phyloP scores from a whole-genome alignment of 1,284 basidiomycete genomes.

The Crucibulum parvulum region DNA sequence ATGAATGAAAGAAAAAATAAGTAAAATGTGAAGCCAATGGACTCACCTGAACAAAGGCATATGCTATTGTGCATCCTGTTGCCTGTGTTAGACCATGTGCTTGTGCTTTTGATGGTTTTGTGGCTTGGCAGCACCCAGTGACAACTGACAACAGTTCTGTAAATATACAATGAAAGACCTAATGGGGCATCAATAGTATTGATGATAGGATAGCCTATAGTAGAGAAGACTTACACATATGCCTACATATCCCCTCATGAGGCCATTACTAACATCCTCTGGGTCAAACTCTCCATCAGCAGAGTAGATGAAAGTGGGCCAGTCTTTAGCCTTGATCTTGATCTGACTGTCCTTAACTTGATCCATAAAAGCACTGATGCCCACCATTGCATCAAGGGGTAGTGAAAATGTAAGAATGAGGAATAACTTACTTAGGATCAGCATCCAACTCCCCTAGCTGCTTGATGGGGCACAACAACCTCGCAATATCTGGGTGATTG shows the following conservation, averaged over 20 bases:
- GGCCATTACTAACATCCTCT: neutral
- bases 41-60: slow-evolving; percentile 14
- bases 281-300: too few relatives aligned
- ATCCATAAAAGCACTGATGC: too few relatives aligned
- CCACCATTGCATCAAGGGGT: too few relatives aligned
- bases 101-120: slow-evolving; percentile 14
- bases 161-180: slow-evolving; percentile 17
- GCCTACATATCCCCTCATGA: neutral
- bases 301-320: too few relatives aligned
- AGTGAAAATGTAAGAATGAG: neutral
- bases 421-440: neutral
- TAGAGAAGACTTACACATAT: neutral
- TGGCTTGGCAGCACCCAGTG: neutral
- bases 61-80: slow-evolving; percentile 12
- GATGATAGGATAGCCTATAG: neutral
- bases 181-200: neutral
- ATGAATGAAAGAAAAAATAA: neutral
- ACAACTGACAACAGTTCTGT: slow-evolving; percentile 13
- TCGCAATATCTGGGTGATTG: neutral
- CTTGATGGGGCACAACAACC: neutral
- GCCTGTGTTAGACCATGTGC: slow-evolving; percentile 6
- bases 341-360: too few relatives aligned
- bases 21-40: neutral
- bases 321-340: too few relatives aligned
- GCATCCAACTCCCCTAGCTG: neutral